These are phyloP conservation scores for Globisporangium solare DNA, from an alignment of 352 stramenopile genomes.

Conservation along the genomic window DNA sequence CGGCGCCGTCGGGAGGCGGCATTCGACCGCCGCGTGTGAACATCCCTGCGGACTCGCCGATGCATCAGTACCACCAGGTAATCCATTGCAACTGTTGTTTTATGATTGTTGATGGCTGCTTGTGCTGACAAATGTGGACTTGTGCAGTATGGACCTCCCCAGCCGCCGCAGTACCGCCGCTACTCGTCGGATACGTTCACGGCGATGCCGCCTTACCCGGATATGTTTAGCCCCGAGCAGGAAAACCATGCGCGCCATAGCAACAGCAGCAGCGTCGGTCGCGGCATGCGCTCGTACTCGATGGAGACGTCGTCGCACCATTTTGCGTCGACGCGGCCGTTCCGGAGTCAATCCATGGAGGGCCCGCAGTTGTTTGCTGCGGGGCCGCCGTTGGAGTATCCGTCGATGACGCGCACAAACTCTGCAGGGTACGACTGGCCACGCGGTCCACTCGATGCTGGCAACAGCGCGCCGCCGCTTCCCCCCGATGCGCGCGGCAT, in stretches of 20 bases:
- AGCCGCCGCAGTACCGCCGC: constrained; percentile 49
- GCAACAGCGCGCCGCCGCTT: constrained; percentile 42
- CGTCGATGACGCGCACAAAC: constrained; percentile 47
- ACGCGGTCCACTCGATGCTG: constrained; percentile 30
- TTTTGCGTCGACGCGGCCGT: constrained; percentile 45
- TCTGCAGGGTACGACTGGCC: constrained; percentile 73
- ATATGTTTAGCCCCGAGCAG: constrained; percentile 46
- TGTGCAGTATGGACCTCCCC: constrained; percentile 6
- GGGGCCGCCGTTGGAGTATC: constrained; percentile 45
- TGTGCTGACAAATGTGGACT: constrained; percentile 5
- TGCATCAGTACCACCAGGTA: constrained; percentile 55
- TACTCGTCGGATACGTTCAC: constrained; percentile 73
- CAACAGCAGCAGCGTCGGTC: constrained; percentile 26
- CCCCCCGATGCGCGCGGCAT: constrained; percentile 43
- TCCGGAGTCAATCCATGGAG: constrained; percentile 77
- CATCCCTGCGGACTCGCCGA: constrained; percentile 61
- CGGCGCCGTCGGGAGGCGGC: constrained; percentile 21
- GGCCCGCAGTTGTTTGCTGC: constrained; percentile 53
- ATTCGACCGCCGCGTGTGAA: constrained; percentile 61
- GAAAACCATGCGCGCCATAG: constrained; percentile 46
- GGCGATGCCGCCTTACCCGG: constrained; percentile 44
- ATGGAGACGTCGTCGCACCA: constrained; percentile 47
- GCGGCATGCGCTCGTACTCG: constrained; percentile 68
- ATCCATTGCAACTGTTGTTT: no score
- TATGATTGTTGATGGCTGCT: no score